A percentile compares a stretch with the other conserved stretches of the same genome.
These are phyloP conservation scores for Aulographum hederae DNA, from an alignment of 2,329 filamentous ascomycete species.

Conservation along the genomic window DNA sequence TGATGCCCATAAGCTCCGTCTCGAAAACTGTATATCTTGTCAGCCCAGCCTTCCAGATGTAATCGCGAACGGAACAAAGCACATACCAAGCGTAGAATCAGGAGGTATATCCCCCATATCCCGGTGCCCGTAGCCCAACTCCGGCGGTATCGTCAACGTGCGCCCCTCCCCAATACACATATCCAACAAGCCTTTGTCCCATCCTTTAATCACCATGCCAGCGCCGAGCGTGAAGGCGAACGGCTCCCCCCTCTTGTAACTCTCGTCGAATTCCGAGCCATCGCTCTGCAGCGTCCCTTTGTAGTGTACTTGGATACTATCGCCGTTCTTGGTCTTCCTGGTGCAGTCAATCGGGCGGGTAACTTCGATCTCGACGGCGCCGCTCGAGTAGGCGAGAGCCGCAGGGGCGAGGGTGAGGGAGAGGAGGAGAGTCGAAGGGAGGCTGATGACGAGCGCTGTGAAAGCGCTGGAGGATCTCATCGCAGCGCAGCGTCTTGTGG, in stretches of 20 bases:
- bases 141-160: slow-evolving; percentile 77
- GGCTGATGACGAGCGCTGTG: too few relatives aligned
- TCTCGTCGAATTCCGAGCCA: slow-evolving; percentile 69
- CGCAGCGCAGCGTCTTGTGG: too few relatives aligned
- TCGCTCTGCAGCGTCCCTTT: slow-evolving; percentile 31
- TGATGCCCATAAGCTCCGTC: slow-evolving; percentile 73
- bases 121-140: slow-evolving; percentile 60
- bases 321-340: slow-evolving; percentile 25
- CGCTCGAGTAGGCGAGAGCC: slow-evolving; percentile 4
- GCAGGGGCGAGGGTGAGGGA: background rate
- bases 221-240: slow-evolving; percentile 63
- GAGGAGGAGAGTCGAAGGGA: too few relatives aligned
- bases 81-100: slow-evolving; percentile 54
- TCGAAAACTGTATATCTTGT: slow-evolving; percentile 53
- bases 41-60: slow-evolving; percentile 1
- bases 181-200: slow-evolving; percentile 76
- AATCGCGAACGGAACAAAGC: slow-evolving; percentile 5
- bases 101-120: slow-evolving; percentile 62
- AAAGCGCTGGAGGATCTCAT: too few relatives aligned
- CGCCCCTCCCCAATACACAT: slow-evolving; percentile 94
- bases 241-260: slow-evolving; percentile 59
- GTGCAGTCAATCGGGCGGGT: slow-evolving; percentile 22
- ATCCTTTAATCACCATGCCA: slow-evolving; percentile 81
- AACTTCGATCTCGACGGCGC: slow-evolving; percentile 20
- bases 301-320: slow-evolving; percentile 29